Percentiles rank a stretch among this genome's conserved stretches.
phyloP scores from a whole-genome alignment of 805 yeast species.

The Candida ulmi region DNA sequence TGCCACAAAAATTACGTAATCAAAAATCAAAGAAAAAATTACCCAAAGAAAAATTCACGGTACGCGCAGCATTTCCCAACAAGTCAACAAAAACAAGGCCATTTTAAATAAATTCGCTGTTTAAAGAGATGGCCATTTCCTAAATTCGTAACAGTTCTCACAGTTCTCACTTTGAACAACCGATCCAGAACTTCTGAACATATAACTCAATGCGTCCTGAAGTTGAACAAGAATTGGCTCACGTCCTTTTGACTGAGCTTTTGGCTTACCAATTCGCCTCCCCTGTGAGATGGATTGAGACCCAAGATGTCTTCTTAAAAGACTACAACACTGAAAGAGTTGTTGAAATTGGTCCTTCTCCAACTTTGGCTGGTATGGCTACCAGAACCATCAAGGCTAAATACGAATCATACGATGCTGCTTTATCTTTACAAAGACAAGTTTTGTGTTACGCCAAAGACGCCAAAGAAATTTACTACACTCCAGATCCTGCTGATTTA shows the following conservation, averaged over 20 bases:
- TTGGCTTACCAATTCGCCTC: constrained; percentile 98
- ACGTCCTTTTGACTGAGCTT: constrained; percentile 87
- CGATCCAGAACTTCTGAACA: no score
- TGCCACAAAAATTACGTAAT: background rate
- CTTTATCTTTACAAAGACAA: constrained; percentile 79
- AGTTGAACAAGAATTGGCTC: constrained; percentile 96
- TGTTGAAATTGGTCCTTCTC: constrained; percentile 98
- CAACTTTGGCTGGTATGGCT: constrained; percentile 98
- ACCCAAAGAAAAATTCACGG: background rate
- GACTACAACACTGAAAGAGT: constrained; percentile 95
- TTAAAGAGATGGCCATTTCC: background rate
- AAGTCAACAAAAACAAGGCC: constrained; percentile 7
- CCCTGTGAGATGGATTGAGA: constrained; percentile 99
- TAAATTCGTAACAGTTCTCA: no score
- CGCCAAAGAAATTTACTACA: constrained; percentile 92
- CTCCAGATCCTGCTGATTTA: constrained; percentile 61
- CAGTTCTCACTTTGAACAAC: no score
- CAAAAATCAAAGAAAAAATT: background rate
- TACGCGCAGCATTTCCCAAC: constrained; percentile 5
- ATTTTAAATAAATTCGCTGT: background rate
- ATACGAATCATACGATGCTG: constrained; percentile 97
- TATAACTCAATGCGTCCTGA: constrained; percentile 70
- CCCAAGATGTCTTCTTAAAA: constrained; percentile 95
- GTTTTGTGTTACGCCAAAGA: constrained; percentile 94
- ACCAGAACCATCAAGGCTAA: constrained; percentile 88